Evolutionary conservation across 2,329 filamentous ascomycete species (phyloP), one percentile per base, ranked within the genome.

Genomic region (Ophiocordyceps unilateralis): DNA sequence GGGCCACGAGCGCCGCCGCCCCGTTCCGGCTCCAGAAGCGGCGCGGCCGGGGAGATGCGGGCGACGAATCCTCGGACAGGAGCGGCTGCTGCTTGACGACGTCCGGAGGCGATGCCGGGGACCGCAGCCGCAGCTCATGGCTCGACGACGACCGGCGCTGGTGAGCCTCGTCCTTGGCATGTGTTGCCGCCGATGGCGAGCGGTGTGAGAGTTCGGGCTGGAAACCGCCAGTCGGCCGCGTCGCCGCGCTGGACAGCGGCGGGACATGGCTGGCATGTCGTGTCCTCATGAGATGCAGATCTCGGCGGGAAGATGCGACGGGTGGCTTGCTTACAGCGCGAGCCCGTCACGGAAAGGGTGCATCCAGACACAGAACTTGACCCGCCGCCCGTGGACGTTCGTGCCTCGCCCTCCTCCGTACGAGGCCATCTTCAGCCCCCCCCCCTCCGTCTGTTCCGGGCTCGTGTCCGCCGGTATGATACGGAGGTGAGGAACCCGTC

Each of bases 1-100:
- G 47, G 17, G 87, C 66, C 38, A 94, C 83, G 39, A 87, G 66
- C 20, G 81, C 65, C 19, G 88, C 70, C 2, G 83, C 83, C 50
- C 81, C 79, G 53, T 91, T 87, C 43, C 66, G 63, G 5, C 60
- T 48, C 80, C 81, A 86, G 48, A 75, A 62, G 20, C 46, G 47
- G 20, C 48, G 42, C 45, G 55, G 47, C 11, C 66, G 39, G 4
- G 47, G 44, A 5, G 28, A 32, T 5, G 28, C 28, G 8, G 14
- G 34, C 6, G 34, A 34, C 30, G 30, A 11, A 5, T 17, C 14
- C 30, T 11, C 8, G 7, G 30, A 5, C 30, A 5, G n/a, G 30
- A 17, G 11, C 30, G 5, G n/a, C 17, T 20, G 34, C 34, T 20
- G 21, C 21, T 15, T 15, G 10, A 11, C 28, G 28, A 5, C 14